These are phyloP conservation scores for Colletotrichum gloeosporioides DNA, from an alignment of 2,329 filamentous ascomycete species.

Conservation along the genomic window DNA sequence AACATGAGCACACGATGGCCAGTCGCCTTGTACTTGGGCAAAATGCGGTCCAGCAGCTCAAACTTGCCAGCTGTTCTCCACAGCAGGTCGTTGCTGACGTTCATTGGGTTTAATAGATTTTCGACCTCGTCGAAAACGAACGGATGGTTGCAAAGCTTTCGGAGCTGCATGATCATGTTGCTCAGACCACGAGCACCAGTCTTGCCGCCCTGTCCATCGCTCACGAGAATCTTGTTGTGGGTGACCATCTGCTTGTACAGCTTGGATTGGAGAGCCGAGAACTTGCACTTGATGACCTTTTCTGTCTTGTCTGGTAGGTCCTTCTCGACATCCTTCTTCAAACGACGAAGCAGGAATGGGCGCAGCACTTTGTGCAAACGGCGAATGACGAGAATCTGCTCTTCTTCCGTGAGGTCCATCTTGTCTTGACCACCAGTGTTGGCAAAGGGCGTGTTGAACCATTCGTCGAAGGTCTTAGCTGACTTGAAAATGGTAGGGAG, in stretches of 20 bases:
- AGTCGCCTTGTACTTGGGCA: constrained; percentile 91
- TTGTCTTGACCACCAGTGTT: constrained; percentile 98
- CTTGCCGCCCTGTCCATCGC: constrained; percentile 95
- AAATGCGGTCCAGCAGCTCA: constrained; percentile 87
- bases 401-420: constrained; percentile 99
- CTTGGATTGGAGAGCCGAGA: constrained; percentile 91
- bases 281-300: constrained; percentile 98
- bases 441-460: constrained; percentile 99
- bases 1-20: constrained; percentile 98
- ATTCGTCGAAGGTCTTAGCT: constrained; percentile 97
- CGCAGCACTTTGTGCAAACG: constrained; percentile 97
- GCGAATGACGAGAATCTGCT: constrained; percentile 96
- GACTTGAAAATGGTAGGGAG: constrained; percentile 99
- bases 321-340: constrained; percentile 99
- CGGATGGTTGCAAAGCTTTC: constrained; percentile 98
- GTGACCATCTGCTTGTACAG: constrained; percentile 98
- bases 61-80: constrained; percentile 98
- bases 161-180: constrained; percentile 99
- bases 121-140: constrained; percentile 99
- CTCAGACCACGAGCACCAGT: constrained; percentile 91
- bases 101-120: constrained; percentile 94
- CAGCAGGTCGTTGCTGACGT: constrained; percentile 86
- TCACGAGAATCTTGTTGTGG: constrained; percentile 92
- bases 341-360: constrained; percentile 94
- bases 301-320: constrained; percentile 98